A percentile compares a stretch with the other conserved stretches of the same genome.
These are phyloP conservation scores for Thelonectria olida DNA, from an alignment of 2,329 filamentous ascomycete genomes.

Conservation along the genomic window DNA sequence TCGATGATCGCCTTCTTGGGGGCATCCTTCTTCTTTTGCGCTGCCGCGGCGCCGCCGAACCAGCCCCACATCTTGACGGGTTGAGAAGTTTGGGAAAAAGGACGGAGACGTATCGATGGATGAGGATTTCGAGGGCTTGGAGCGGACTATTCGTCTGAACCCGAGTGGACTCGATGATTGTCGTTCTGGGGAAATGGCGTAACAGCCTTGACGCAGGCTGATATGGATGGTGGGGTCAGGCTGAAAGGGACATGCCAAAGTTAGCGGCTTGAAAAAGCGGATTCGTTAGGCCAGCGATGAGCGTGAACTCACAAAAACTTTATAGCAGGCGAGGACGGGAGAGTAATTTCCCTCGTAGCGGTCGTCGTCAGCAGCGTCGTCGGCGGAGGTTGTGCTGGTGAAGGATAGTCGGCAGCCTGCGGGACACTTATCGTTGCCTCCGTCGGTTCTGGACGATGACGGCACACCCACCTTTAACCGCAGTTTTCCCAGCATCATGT, in stretches of 20 bases:
- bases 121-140: slow-evolving; percentile 20
- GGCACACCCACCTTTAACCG: slow-evolving; percentile 43
- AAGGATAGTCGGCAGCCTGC: slow-evolving; percentile 32
- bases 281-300: background rate
- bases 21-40: slow-evolving; percentile 88
- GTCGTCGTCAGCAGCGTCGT: slow-evolving; percentile 33
- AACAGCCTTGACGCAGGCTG: slow-evolving; percentile 31
- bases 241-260: slow-evolving; percentile 25
- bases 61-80: slow-evolving; percentile 75
- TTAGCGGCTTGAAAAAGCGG: slow-evolving; percentile 4
- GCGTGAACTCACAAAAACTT: slow-evolving; percentile 7
- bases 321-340: background rate
- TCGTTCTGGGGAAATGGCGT: slow-evolving; percentile 34
- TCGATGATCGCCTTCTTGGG: slow-evolving; percentile 96
- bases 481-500: slow-evolving; percentile 44
- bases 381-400: slow-evolving; percentile 26
- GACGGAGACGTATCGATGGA: background rate
- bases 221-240: slow-evolving; percentile 40
- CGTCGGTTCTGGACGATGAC: slow-evolving; percentile 43
- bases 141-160: slow-evolving; percentile 25
- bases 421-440: slow-evolving; percentile 43
- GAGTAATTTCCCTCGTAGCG: slow-evolving; percentile 4
- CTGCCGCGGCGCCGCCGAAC: slow-evolving; percentile 87
- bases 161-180: slow-evolving; percentile 17
- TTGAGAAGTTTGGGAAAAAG: background rate